Evolutionary conservation across 2,329 filamentous ascomycete species (phyloP).

Genomic region (Talaromyces atroroseus): DNA sequence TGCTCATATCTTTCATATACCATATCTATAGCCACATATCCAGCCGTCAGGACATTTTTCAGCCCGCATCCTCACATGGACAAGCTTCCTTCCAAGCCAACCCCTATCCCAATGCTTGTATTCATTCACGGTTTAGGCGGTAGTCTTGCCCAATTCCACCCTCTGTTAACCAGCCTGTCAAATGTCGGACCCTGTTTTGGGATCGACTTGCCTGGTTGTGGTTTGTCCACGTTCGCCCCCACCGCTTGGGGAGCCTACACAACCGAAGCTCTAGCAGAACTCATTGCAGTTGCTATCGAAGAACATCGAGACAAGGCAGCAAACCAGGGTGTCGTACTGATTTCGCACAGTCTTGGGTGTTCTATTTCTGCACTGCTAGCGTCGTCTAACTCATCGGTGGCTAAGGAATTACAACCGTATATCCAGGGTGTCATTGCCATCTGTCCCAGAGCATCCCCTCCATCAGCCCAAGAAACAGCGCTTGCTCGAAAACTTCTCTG

Average conservation of each 20-base stretch:
- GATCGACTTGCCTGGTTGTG: constrained; percentile 87
- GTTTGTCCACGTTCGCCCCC: constrained; percentile 68
- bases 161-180: constrained; percentile 71
- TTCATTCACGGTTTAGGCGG: constrained; percentile 94
- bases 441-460: constrained; percentile 67
- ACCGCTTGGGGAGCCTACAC: constrained; percentile 72
- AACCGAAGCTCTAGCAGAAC: constrained; percentile 65
- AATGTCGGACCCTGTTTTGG: constrained; percentile 80
- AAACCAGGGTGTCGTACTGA: constrained; percentile 67
- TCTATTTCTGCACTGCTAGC: constrained; percentile 70
- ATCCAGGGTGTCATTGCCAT: constrained; percentile 75
- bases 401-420: constrained; percentile 52
- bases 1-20: constrained; percentile 66
- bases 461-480: constrained; percentile 48
- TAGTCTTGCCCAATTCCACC: constrained; percentile 79
- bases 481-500: constrained; percentile 55
- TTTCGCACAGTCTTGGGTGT: constrained; percentile 88
- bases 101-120: constrained; percentile 75
- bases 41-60: constrained; percentile 75
- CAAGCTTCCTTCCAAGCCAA: constrained; percentile 68
- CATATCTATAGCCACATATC: constrained; percentile 66
- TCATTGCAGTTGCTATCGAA: constrained; percentile 70
- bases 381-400: constrained; percentile 51
- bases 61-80: constrained; percentile 74
- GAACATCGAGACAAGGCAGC: constrained; percentile 61